These are phyloP conservation scores for Linderniella brevidens DNA, from an alignment of 257 asterid species.

Conservation along the genomic window DNA sequence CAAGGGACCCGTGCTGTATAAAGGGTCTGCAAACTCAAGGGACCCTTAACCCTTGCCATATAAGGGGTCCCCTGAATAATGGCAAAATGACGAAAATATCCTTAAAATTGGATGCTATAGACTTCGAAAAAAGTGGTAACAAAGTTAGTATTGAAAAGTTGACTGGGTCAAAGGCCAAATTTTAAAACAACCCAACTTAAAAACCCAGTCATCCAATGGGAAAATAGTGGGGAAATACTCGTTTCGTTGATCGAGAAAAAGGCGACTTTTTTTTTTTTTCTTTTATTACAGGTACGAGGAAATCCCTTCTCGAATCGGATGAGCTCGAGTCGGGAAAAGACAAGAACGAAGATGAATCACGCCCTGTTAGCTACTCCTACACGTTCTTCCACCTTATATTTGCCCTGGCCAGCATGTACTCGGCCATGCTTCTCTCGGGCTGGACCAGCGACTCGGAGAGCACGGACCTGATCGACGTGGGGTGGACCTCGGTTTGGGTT, in stretches of 20 bases:
- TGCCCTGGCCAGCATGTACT: slow-evolving; percentile 94
- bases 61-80: no score
- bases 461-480: slow-evolving; percentile 65
- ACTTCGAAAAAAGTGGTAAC: no score
- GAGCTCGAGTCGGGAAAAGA: slow-evolving; percentile 71
- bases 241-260: background rate
- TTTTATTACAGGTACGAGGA: slow-evolving; percentile 31
- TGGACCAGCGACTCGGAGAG: slow-evolving; percentile 71
- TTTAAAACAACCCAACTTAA: no score
- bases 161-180: no score
- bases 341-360: slow-evolving; percentile 28
- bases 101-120: no score
- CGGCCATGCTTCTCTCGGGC: slow-evolving; percentile 95
- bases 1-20: no score
- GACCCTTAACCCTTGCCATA: no score
- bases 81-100: no score
- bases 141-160: no score
- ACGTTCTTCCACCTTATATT: slow-evolving; percentile 89
- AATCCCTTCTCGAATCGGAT: slow-evolving; percentile 50
- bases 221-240: no score
- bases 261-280: background rate
- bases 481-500: slow-evolving; percentile 95
- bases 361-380: slow-evolving; percentile 81
- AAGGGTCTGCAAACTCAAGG: no score
- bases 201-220: no score